Evolutionary conservation across 208 protist genomes (phyloP).

Genomic region (Leishmania braziliensis): DNA sequence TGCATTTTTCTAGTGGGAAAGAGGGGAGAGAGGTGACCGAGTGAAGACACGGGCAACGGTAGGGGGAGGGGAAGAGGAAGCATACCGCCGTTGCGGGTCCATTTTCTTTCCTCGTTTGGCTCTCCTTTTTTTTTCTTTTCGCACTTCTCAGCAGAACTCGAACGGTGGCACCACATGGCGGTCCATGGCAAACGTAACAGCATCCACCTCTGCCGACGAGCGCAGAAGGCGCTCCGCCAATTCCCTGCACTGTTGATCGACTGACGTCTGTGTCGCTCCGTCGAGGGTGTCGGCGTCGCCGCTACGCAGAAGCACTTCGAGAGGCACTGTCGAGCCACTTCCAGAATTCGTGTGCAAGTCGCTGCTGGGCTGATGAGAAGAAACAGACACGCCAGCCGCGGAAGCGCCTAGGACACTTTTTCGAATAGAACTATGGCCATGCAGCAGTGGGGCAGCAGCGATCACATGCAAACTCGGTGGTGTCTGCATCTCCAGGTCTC

Average conservation of each 20-base stretch:
- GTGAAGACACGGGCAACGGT: background rate
- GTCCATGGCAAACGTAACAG: slow-evolving; percentile 13
- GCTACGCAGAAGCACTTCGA: background rate
- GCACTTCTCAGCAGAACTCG: slow-evolving; percentile 18
- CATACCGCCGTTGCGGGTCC: too few species aligned
- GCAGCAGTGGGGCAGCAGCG: background rate
- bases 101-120: background rate
- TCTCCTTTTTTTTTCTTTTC: background rate
- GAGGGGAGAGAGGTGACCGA: background rate
- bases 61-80: background rate
- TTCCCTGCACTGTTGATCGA: slow-evolving; percentile 8
- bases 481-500: background rate
- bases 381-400: background rate
- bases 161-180: slow-evolving; percentile 12
- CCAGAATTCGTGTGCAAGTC: background rate
- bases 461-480: slow-evolving; percentile 2
- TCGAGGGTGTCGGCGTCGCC: background rate
- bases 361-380: background rate
- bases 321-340: background rate
- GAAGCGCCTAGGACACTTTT: background rate
- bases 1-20: background rate
- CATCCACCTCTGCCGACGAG: slow-evolving; percentile 16
- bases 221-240: slow-evolving; percentile 29
- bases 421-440: background rate
- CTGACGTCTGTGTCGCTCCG: background rate